Base-by-base conservation (phyloP, 129 eudicot genomes). In the Pulicaria dysenterica region DNA sequence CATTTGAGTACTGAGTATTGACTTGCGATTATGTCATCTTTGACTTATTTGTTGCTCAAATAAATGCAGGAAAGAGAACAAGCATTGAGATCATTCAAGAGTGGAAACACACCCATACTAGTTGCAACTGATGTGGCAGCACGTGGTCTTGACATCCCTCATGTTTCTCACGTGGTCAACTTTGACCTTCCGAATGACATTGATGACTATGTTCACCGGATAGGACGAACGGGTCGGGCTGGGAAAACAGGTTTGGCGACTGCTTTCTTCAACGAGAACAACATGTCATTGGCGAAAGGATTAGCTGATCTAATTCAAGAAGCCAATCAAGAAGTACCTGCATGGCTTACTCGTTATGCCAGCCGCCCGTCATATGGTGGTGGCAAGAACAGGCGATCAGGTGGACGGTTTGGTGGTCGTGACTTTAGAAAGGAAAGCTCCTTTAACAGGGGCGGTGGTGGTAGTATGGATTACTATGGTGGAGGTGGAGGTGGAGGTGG, bases 121-220 rank as follows among this genome's bases (percentile, higher is more conserved):
- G 86, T 83, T 24, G 96, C 96, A 13, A 89, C 96, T 0, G 92
- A 89, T 67, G 96, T 86, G 87, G 96, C 96, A 36, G 96, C 96
- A 15, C 92, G 96, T 59, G 96, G 92, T 49, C 92, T 89, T 7
- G 96, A 89, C 67, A 89, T 89, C 40, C 96, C 96, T 6, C 88
- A 87, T 34, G 96, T 90, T 63, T 79, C 96, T 62, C 96, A 90
- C 36, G 96, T 90, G 37, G 81, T 90, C 71, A 90, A 90, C 77
- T 90, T 90, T 59, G 93, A 90, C 79, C 88, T 87, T 72, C 96
- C 96, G 36, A 90, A 90, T 15, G 96, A 90, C 66, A 87, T 90
- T 47, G 96, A 90, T 42, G 96, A 90, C 73, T 90, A 90, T 17
- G 96, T 90, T 37, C 96, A 90, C 85, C 83, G 96, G 43, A 80